Evolutionary conservation across 1,284 basidiomycete species (phyloP).

Genomic region (Boletus hoseneyae): DNA sequence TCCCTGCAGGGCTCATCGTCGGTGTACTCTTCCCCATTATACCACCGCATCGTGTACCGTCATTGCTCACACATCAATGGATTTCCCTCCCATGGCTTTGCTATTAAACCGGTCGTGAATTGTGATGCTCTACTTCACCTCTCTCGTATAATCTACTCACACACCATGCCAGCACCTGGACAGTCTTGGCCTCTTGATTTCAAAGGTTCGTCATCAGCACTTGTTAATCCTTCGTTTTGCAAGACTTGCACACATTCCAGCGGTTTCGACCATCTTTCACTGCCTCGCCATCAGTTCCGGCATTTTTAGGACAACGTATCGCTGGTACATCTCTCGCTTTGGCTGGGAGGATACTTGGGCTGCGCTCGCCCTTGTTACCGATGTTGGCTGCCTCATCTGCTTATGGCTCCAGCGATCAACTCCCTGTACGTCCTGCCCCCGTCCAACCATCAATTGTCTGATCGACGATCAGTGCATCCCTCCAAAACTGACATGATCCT

Average conservation of each 20-base stretch:
- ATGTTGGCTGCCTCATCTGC: constrained; percentile 10
- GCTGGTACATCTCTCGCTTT: constrained; percentile 16
- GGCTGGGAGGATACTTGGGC: constrained; percentile 23
- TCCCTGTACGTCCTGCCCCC: constrained; percentile 1
- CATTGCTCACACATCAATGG: not conserved
- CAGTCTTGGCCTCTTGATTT: constrained; percentile 13
- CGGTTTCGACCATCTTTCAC: constrained; percentile 9
- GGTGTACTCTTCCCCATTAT: too few relatives aligned
- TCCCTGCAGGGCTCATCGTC: not conserved
- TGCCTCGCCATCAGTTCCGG: constrained; percentile 12
- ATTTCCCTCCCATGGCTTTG: not conserved
- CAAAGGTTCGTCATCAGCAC: constrained; percentile 16
- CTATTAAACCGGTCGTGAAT: not conserved
- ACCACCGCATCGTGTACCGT: too few relatives aligned
- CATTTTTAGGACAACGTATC: constrained; percentile 18
- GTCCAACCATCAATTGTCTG: not conserved
- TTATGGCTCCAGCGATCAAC: constrained; percentile 7
- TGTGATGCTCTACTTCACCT: not conserved
- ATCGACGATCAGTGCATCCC: constrained; percentile 2
- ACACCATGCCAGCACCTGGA: constrained; percentile 16
- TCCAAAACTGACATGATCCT: not conserved
- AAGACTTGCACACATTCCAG: constrained; percentile 1
- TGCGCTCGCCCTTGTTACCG: constrained; percentile 17
- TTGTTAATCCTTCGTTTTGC: not conserved
- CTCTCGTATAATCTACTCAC: not conserved